Percentiles rank a stretch among this genome's conserved stretches.
Conservation (phyloP, 78 protist species). For the Dictyostelium citrinum region DNA sequence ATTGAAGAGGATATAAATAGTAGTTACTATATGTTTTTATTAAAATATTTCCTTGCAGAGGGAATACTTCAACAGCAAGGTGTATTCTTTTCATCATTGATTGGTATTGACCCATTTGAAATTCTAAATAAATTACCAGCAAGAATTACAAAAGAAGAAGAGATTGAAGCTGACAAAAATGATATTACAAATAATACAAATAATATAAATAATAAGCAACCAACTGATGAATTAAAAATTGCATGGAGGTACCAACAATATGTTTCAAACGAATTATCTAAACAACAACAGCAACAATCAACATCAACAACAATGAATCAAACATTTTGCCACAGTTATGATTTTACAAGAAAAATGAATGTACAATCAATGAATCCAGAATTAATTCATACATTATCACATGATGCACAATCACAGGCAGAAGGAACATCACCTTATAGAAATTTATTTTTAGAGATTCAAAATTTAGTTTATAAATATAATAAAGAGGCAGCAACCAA, state of each 20-base stretch:
- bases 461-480: conserved; percentile 43
- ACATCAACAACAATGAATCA: neutral
- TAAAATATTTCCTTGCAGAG: conserved; percentile 79
- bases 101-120: conserved; percentile 68
- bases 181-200: neutral
- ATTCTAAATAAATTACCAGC: conserved; percentile 68
- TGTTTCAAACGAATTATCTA: conserved; percentile 15
- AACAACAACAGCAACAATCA: neutral
- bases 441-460: conserved; percentile 40
- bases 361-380: conserved; percentile 45
- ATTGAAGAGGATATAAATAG: conserved; percentile 77
- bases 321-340: conserved; percentile 56
- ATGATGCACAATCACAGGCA: neutral
- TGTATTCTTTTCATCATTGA: conserved; percentile 47
- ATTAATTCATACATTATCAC: conserved; percentile 25
- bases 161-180: conserved; percentile 44
- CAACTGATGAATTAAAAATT: conserved; percentile 36
- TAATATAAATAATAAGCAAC: neutral
- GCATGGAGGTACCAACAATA: conserved; percentile 75
- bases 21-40: conserved; percentile 69
- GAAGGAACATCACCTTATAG: conserved; percentile 59
- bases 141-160: conserved; percentile 39
- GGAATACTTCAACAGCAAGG: conserved; percentile 73
- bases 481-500: conserved; percentile 31
- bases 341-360: conserved; percentile 68